These are phyloP conservation scores for Combretum micranthum DNA, from an alignment of 345 rosid genomes.

Conservation along the genomic window DNA sequence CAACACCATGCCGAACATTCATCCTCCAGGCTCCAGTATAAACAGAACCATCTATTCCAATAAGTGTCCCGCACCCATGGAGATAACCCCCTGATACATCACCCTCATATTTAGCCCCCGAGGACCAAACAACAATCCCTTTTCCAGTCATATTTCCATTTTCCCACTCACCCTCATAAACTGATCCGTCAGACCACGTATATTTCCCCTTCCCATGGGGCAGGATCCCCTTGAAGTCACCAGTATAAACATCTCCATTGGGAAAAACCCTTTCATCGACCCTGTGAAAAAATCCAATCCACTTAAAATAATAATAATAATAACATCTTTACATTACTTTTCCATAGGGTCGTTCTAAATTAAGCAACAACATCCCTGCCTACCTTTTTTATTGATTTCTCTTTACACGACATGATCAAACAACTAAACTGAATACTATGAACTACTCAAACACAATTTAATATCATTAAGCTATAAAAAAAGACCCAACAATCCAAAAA, in stretches of 20 bases:
- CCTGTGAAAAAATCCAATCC: slow-evolving; percentile 22
- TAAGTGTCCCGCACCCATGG: slow-evolving; percentile 73
- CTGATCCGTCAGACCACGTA: slow-evolving; percentile 58
- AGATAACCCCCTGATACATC: slow-evolving; percentile 84
- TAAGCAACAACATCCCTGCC: no score
- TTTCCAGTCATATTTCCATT: slow-evolving; percentile 75
- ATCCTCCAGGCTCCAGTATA: slow-evolving; percentile 83
- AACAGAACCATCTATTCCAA: slow-evolving; percentile 44
- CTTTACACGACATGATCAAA: no score
- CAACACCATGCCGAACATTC: slow-evolving; percentile 75
- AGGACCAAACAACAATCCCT: slow-evolving; percentile 63
- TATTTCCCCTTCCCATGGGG: slow-evolving; percentile 82
- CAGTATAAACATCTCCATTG: slow-evolving; percentile 64
- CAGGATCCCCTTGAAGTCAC: slow-evolving; percentile 50
- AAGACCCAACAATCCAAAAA: no score
- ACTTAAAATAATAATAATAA: no score
- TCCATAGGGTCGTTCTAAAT: no score
- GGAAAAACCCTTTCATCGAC: slow-evolving; percentile 33
- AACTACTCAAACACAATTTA: no score
- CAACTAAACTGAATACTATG: no score
- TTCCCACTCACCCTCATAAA: slow-evolving; percentile 86
- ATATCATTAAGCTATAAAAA: no score
- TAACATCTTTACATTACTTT: no score
- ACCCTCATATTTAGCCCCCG: slow-evolving; percentile 77
- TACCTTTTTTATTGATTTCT: no score